Evolutionary conservation across 1,284 basidiomycete species (phyloP), one percentile per base, ranked within the genome.

Genomic region (Heliocybe sulcata): DNA sequence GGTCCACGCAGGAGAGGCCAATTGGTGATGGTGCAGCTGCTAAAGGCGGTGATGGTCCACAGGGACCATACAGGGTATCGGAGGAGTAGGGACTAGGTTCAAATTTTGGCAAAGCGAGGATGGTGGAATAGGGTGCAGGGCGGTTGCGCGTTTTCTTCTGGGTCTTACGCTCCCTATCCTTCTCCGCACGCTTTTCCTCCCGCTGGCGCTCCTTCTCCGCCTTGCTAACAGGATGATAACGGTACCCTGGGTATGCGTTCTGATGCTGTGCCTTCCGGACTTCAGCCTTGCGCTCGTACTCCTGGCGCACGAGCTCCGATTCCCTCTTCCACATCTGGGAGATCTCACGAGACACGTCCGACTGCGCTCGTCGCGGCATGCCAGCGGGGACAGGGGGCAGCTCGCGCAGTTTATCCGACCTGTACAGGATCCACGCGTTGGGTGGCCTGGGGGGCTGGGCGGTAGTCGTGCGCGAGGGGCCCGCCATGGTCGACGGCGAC

Each of bases 341-440:
- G 57, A 95, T 85, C 48, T 82, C 65, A 60, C 81, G 82, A 35
- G 91, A 93, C 52, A 93, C 78, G 26, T 83, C 78, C 0, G 87
- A 80, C 66, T 93, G 90, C 0, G 83, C 77, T n/a, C 76, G 67
- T 45, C 79, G 70, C 12, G 68, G 67, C 55, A 69, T 63, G 23
- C 70, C 70, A n/a, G 71, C 70, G 33, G 58, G 57, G 16, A 59
- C 58, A 31, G 64, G 64, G 26, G 72, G 70, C 2, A 77, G 61
- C 33, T 77, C 63, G 26, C 72, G 68, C 54, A 83, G 75, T 64
- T 80, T 84, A 60, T 85, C 80, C 1, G 86, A 85, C 45, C 93
- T 83, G 67, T 92, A 97, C n/a, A 96, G 63, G 58, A 97, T 95
- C 91, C 92, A 96, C 0, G 93, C 86, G 67, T 96, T 96, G 16